These are phyloP conservation scores for Tripidium arundinaceum DNA, from an alignment of 202 grass and related monocot genomes.

Conservation along the genomic window DNA sequence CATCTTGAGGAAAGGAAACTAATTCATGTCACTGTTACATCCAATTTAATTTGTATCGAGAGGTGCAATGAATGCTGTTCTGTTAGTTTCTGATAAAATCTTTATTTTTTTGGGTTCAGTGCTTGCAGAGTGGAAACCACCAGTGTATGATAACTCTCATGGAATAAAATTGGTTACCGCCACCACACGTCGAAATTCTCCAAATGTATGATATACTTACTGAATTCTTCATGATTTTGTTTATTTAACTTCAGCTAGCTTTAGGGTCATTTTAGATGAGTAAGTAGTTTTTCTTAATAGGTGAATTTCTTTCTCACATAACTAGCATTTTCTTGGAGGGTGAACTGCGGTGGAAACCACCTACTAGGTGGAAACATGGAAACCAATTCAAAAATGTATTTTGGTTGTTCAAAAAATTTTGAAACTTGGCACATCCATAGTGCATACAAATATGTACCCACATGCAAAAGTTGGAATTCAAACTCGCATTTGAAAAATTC, in stretches of 20 bases:
- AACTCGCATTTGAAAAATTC: too few relatives aligned
- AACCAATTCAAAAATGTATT: too few relatives aligned
- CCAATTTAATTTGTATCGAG: background rate
- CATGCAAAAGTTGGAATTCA: too few relatives aligned
- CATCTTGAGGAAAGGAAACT: background rate
- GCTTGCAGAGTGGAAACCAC: conserved; percentile 99
- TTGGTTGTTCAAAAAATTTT: too few relatives aligned
- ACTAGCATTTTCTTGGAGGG: background rate
- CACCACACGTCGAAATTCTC: conserved; percentile 96
- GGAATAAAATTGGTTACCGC: conserved; percentile 93
- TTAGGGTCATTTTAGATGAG: background rate
- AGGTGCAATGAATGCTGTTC: background rate
- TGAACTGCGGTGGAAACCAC: too few relatives aligned
- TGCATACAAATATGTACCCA: too few relatives aligned
- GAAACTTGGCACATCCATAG: too few relatives aligned
- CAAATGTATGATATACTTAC: conserved; percentile 59
- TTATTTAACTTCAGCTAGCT: background rate
- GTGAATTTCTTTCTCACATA: background rate
- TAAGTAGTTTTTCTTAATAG: background rate
- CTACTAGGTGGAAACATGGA: too few relatives aligned
- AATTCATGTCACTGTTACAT: background rate
- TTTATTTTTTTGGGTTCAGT: conserved; percentile 45
- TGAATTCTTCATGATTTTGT: background rate
- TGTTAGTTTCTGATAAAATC: conserved; percentile 14
- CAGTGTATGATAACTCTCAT: conserved; percentile 94